Evolutionary conservation across 169 alveolate species (phyloP), one percentile per base, ranked within the genome.

Genomic region (Eimeria tenella): DNA sequence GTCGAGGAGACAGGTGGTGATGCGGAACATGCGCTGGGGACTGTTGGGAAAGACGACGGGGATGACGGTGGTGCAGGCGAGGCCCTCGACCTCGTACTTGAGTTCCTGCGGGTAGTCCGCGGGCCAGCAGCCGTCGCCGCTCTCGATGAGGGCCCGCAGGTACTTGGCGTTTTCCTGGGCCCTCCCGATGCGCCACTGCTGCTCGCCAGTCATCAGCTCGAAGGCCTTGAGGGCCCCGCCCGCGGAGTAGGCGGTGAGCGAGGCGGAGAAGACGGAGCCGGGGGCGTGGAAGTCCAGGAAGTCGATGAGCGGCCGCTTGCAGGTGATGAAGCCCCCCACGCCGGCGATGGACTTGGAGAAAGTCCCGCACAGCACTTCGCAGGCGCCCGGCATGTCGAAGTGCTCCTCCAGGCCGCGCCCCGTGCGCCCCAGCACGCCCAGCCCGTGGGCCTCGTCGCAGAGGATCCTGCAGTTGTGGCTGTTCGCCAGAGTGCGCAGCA

Each of bases 381-480:
- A 94, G 17, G 97, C 63, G 0, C 96, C 96, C 21, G 96, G 97
- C 97, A 96, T 94, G 65, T 95, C 87, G 81, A 62, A 97, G 84
- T 96, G 93, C 65, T 97, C 98, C 90, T 96, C 98, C 62, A 96
- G 86, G 1, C 98, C 98, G 79, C 98, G 87, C 70, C 98, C 98
- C 21, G 97, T 97, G 86, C 96, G 93, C 79, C 98, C 98, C 75
- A 97, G 93, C 6, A 96, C 98, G 49, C 98, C 98, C 23, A 96
- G 93, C 0, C 98, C 98, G 75, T 97, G 98, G n/a, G 98, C 98
- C 65, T 97, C 98, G 86, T 97, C 98, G n/a, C 96, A 86, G 65
- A 94, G 70, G 74, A 97, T 70, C 50, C 94, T 84, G 19, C 97
- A 96, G 25, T 96, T 88, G 94, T 96, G 95, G 71, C 95, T 92